Percentiles rank a stretch among this genome's conserved stretches.
These are phyloP conservation scores for Colletotrichum brevisporum DNA, from an alignment of 2,329 filamentous ascomycete genomes.

Conservation along the genomic window DNA sequence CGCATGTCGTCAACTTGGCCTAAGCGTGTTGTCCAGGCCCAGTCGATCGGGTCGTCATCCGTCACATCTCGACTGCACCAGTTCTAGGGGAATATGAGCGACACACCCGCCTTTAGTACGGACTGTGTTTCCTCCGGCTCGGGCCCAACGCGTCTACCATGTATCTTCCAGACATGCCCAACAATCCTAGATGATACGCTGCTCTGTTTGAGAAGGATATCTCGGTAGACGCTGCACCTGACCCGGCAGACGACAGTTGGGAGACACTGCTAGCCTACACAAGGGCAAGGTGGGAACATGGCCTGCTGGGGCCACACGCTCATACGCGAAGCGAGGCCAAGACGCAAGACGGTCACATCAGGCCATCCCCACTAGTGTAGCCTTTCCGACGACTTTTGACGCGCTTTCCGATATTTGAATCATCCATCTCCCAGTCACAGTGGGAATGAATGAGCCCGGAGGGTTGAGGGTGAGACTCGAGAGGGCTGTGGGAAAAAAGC, in stretches of 20 bases:
- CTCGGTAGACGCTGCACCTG: not conserved
- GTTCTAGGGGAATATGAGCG: constrained; percentile 13
- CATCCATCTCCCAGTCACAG: constrained; percentile 22
- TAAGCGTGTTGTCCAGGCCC: constrained; percentile 26
- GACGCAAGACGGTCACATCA: constrained; percentile 12
- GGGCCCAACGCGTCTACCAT: not conserved
- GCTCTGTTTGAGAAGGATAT: not conserved
- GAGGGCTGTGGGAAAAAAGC: constrained; percentile 18
- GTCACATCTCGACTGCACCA: constrained; percentile 23
- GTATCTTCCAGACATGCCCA: not conserved
- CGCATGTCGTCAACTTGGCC: constrained; percentile 30
- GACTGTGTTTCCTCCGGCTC: not conserved
- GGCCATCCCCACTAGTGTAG: constrained; percentile 8
- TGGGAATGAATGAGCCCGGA: constrained; percentile 21
- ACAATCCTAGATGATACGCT: not conserved
- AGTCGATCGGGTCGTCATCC: constrained; percentile 37
- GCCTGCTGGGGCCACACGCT: no score
- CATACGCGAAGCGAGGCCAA: not conserved
- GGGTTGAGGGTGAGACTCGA: not conserved
- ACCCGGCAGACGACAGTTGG: no score
- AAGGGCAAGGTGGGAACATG: no score
- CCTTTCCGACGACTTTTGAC: constrained; percentile 23
- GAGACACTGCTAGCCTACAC: no score
- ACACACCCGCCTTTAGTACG: not conserved
- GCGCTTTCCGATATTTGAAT: constrained; percentile 15